Evolutionary conservation across 2,329 filamentous ascomycete species (phyloP).

Genomic region (Venturia oleaginea): DNA sequence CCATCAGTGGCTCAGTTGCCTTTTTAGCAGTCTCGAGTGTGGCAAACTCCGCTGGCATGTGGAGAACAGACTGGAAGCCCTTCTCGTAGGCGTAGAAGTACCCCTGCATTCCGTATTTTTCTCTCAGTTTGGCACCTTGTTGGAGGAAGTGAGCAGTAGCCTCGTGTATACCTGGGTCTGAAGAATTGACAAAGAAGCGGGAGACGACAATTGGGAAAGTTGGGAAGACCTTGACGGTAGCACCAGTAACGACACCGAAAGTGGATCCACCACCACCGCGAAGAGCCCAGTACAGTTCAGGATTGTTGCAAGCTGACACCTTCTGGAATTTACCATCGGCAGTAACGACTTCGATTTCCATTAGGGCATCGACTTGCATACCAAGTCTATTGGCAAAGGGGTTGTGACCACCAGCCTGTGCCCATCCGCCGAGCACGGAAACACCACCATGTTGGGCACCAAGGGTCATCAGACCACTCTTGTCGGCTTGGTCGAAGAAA

Average conservation of each 20-base stretch:
- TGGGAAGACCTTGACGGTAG: conserved; percentile 13
- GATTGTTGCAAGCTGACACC: conserved; percentile 13
- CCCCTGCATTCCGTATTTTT: conserved; percentile 9
- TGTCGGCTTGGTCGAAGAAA: conserved; percentile 11
- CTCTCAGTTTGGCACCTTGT: conserved; percentile 10
- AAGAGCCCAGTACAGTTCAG: conserved; percentile 14
- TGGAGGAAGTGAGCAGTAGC: conserved; percentile 12
- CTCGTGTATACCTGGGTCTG: not conserved
- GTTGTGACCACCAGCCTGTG: conserved; percentile 14
- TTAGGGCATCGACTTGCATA: conserved; percentile 9
- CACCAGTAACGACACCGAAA: conserved; percentile 12
- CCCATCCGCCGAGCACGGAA: conserved; percentile 12
- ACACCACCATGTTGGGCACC: conserved; percentile 15
- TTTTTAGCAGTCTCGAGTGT: conserved; percentile 9
- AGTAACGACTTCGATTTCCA: conserved; percentile 14
- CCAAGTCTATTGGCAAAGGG: conserved; percentile 11
- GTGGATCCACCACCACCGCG: conserved; percentile 13
- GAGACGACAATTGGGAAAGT: conserved; percentile 13
- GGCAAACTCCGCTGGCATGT: conserved; percentile 10
- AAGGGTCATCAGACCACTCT: conserved; percentile 11
- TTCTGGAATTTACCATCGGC: conserved; percentile 13
- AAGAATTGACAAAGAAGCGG: conserved; percentile 14
- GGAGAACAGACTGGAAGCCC: conserved; percentile 11
- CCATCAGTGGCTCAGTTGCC: conserved; percentile 6
- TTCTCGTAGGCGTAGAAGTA: conserved; percentile 14